Base-by-base conservation (phyloP, 495 filamentous ascomycete species). In the Coniosporium apollinis region DNA sequence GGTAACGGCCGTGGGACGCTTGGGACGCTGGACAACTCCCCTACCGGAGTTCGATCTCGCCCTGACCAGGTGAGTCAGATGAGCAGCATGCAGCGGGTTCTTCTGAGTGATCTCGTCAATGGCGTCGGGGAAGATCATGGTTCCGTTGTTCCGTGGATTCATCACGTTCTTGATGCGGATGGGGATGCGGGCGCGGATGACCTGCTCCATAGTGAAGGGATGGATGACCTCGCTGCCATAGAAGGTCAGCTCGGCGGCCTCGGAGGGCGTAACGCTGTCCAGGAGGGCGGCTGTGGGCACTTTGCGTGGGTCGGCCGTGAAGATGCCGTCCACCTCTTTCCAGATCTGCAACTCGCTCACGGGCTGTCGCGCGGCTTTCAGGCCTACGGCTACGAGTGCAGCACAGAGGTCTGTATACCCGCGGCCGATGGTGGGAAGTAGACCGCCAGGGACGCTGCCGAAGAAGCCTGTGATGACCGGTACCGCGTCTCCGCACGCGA, bases 111-210 rank as follows among this genome's bases (percentile, higher is more conserved):
- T 37, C 39, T 69, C 60, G 15, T 61, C 59, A 8, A 53, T 45
- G 1, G 62, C 34, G 24, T 57, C 54, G 1, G 57, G 57, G 46
- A 82, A 76, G 44, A 99, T 85, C 35, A 92, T 65, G 19, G 89
- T 99, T 32, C 89, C 89, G 37, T 72, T 69, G 36, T 82, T 80
- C 26, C 74, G 70, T 0, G 91, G 84, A 47, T 94, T 94, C 62
- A 91, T 86, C 51, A 96, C 89, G 54, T 97, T 96, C 63, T 96
- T 94, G 57, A 96, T 96, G 38, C 89, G 81, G 46, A 94, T 91
- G 6, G 79, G 82, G 54, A 96, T 96, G 35, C 69, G 69, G 2
- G 87, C 85, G 33, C 75, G 79, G 54, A 96, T 93, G 33, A 89
- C 89, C 53, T 94, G 89, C 58, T 97, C 85, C 82, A 97, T 96